Percentiles rank a stretch among this genome's conserved stretches.
phyloP scores from a whole-genome alignment of 768 basidiomycete genomes.

The Boletus sp. region DNA sequence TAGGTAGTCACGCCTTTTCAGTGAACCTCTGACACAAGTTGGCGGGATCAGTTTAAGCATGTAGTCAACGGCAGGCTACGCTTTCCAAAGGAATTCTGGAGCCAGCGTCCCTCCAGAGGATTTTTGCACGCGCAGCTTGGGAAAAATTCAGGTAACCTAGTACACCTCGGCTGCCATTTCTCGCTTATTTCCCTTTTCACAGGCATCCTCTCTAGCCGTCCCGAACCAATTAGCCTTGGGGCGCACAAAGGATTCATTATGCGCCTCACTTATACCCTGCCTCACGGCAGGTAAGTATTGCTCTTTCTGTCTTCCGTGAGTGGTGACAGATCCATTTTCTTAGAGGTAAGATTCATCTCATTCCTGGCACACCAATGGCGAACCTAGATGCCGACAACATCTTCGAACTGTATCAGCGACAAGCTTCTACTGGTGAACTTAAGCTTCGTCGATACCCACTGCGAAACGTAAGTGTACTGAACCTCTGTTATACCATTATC shows the following conservation, averaged over 20 bases:
- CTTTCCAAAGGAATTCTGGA: constrained; percentile 39
- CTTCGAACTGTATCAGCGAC: constrained; percentile 64
- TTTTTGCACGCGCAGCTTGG: constrained; percentile 30
- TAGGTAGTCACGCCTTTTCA: constrained; percentile 27
- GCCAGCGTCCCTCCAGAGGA: constrained; percentile 23
- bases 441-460: constrained; percentile 73
- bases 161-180: not conserved
- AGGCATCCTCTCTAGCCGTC: constrained; percentile 21
- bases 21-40: not conserved
- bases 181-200: not conserved
- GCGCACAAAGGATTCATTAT: constrained; percentile 21
- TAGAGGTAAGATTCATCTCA: constrained; percentile 63
- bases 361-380: constrained; percentile 37
- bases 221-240: constrained; percentile 22
- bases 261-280: constrained; percentile 52
- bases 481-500: constrained; percentile 2
- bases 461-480: constrained; percentile 45
- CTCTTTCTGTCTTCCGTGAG: not conserved
- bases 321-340: not conserved
- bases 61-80: constrained; percentile 23
- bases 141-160: constrained; percentile 28
- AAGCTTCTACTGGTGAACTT: constrained; percentile 55
- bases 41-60: constrained; percentile 16
- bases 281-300: constrained; percentile 41
- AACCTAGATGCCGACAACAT: constrained; percentile 51